Conservation (phyloP, 331 rosid species). For the Prunus yedoensis region DNA sequence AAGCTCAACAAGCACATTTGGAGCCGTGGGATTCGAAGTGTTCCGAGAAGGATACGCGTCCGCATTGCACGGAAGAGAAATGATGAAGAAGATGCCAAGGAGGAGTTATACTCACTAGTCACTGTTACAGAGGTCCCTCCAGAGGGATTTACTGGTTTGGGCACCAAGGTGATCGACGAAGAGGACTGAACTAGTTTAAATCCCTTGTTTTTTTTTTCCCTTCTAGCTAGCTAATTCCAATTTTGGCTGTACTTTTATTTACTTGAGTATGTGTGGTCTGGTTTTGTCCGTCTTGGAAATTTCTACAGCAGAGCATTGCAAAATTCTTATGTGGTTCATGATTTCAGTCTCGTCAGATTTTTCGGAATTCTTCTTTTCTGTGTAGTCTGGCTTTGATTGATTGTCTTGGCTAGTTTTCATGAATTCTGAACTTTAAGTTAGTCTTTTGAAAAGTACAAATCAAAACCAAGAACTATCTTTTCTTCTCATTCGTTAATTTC, state of each 20-base stretch:
- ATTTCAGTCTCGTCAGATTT: background rate
- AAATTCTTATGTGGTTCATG: background rate
- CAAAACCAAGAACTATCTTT: too few species aligned
- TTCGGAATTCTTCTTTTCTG: background rate
- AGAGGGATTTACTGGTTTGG: constrained; percentile 29
- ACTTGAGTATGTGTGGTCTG: background rate
- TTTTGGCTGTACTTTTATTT: constrained; percentile 17
- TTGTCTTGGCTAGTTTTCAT: too few species aligned
- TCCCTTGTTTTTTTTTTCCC: background rate
- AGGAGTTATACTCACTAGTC: constrained; percentile 33
- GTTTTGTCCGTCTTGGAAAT: background rate
- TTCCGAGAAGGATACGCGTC: constrained; percentile 28
- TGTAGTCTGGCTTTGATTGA: too few species aligned
- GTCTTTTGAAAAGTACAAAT: too few species aligned
- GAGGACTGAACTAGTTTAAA: constrained; percentile 22
- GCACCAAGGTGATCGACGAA: constrained; percentile 32
- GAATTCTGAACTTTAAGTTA: too few species aligned
- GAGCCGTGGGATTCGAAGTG: constrained; percentile 34
- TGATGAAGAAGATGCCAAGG: constrained; percentile 33
- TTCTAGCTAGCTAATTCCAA: constrained; percentile 10
- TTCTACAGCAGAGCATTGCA: background rate
- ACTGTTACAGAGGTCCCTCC: constrained; percentile 30
- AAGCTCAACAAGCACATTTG: constrained; percentile 34
- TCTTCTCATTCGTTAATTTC: too few species aligned
- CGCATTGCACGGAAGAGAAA: constrained; percentile 29